Base-by-base conservation (phyloP, 2,329 filamentous ascomycete genomes). In the Aspergillus pseudotamarii region DNA sequence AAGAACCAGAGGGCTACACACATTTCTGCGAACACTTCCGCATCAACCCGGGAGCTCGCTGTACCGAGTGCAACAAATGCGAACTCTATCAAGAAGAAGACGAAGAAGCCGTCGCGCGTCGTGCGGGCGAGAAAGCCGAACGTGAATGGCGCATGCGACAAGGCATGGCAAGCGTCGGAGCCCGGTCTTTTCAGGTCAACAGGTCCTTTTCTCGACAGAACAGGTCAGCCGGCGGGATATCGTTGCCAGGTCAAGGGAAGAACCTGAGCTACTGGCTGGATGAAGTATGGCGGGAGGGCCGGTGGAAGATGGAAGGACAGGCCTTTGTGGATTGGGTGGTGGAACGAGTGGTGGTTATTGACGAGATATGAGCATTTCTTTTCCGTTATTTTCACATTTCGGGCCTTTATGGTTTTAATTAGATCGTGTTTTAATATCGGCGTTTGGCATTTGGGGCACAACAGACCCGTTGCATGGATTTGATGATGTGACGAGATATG, bases 21-120 rank as follows among this genome's bases (percentile, higher is more conserved):
- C 95, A 99, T 78, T 99, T 97, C 74, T 99, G 95, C 76, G 91
- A 97, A 75, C 95, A 98, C 79, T 98, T 98, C 76, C 86, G 95
- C 10, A 90, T 92, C 11, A 86, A 91, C 65, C 92, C 91, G 0
- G 93, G 94, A 56, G 85, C 86, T 16, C 82, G 84, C 16, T 99
- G 95, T 76, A 83, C 77, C 1, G 88, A 96, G 76, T 98, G 95
- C 79, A 89, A 89, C 48, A 88, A 88, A 71, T 94, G 91, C 78
- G 93, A 93, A 73, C 83, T 94, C 12, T 88, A 87, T 70, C 77
- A 81, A 50, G 91, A 89, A 80, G 91, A 94, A 78, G 85, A 89
- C 60, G 91, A 94, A 74, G 88, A 93, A 64, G 81, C 83, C 38
- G 87, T 92, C 23, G 84, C 93, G 38, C 84, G 84, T 56, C 84